phyloP scores from a whole-genome alignment of 768 basidiomycete species.

The Lactarius quietus region DNA sequence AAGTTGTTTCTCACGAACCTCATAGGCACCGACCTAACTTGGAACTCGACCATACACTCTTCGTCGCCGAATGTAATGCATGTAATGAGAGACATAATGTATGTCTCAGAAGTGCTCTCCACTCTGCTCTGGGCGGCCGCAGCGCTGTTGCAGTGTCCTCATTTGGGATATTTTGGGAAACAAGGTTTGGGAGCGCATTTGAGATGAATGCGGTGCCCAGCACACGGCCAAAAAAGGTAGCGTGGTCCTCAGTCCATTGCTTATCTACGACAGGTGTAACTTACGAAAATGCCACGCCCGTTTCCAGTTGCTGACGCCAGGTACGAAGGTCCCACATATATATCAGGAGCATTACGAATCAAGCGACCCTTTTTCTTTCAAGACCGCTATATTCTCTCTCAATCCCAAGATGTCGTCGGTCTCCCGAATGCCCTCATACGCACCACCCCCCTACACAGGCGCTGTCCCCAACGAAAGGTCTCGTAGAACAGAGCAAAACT shows the following conservation, averaged over 20 bases:
- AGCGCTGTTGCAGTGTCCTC: background rate
- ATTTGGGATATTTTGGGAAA: background rate
- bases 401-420: background rate
- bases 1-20: background rate
- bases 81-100: too few relatives aligned
- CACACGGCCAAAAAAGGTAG: background rate
- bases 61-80: too few relatives aligned
- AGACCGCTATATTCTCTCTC: background rate
- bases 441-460: conserved; percentile 1
- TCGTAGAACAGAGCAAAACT: background rate
- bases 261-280: background rate
- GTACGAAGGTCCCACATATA: conserved; percentile 3
- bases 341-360: background rate
- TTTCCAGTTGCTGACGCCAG: background rate
- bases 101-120: too few relatives aligned
- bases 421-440: background rate
- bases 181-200: background rate
- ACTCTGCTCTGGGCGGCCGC: background rate
- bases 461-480: background rate
- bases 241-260: background rate
- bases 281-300: background rate
- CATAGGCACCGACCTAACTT: background rate
- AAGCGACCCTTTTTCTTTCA: background rate
- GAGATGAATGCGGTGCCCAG: background rate
- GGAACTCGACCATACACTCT: background rate